These are phyloP conservation scores for Diversispora eburnea DNA, from an alignment of 192 early-diverging fungal genomes.

Conservation along the genomic window DNA sequence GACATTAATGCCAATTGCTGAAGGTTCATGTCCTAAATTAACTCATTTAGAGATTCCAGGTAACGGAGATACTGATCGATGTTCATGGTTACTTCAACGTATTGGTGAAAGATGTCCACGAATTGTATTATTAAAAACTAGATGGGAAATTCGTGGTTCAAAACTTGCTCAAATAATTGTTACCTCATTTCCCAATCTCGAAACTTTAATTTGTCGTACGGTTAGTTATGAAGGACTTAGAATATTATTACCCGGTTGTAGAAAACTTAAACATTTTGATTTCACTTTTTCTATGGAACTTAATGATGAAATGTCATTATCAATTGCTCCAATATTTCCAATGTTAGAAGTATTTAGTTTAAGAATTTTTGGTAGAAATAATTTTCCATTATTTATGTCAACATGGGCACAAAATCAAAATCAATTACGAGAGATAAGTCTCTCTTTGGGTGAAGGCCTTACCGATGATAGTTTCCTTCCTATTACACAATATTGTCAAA, in stretches of 20 bases:
- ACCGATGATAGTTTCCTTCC: conserved; percentile 7
- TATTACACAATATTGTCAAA: conserved; percentile 8
- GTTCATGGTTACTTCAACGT: not conserved
- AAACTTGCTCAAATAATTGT: conserved; percentile 10
- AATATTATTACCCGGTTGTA: not conserved
- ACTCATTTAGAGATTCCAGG: conserved; percentile 5
- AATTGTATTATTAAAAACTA: not conserved
- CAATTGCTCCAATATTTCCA: not conserved
- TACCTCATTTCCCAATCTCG: not conserved
- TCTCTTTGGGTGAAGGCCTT: conserved; percentile 9
- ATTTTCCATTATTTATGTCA: conserved; percentile 4
- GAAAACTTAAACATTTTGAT: conserved; percentile 7
- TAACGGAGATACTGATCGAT: conserved; percentile 6
- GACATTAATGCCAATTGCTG: not conserved
- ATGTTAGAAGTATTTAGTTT: not conserved
- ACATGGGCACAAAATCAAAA: not conserved
- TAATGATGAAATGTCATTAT: conserved; percentile 7
- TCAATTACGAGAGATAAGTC: not conserved
- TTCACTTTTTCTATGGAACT: conserved; percentile 1
- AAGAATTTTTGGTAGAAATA: conserved; percentile 8
- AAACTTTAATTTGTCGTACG: not conserved
- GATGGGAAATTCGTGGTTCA: conserved; percentile 3
- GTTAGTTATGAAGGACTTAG: conserved; percentile 5
- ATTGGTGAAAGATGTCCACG: not conserved
- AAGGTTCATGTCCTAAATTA: conserved; percentile 10